These are phyloP conservation scores for Sporothrix variecibatus DNA, from an alignment of 2,329 filamentous ascomycete species.

Conservation along the genomic window DNA sequence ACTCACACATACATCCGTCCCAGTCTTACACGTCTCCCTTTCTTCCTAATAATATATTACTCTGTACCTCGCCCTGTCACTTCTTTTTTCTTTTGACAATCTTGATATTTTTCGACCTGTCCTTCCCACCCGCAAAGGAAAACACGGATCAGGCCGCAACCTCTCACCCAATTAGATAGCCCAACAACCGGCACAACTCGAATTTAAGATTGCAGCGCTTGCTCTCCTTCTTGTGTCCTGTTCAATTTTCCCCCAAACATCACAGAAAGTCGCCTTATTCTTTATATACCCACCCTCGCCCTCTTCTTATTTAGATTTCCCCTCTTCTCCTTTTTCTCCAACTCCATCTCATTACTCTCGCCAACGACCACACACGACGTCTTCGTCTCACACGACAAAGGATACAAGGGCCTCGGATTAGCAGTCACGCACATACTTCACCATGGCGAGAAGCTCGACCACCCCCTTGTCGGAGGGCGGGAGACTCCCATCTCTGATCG, in stretches of 20 bases:
- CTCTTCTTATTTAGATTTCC: background rate
- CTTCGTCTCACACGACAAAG: background rate
- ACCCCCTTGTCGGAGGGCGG: conserved; percentile 11
- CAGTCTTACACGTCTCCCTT: background rate
- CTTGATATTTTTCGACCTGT: background rate
- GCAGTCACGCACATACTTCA: background rate
- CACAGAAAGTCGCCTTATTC: background rate
- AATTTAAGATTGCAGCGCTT: background rate
- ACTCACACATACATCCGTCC: conserved; percentile 1
- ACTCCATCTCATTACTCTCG: background rate
- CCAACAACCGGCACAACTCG: background rate
- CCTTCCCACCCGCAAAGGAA: background rate
- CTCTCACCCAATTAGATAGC: background rate
- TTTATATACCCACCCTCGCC: background rate
- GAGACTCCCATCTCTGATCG: conserved; percentile 3
- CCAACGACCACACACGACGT: background rate
- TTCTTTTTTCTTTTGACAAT: background rate
- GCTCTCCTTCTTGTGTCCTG: background rate
- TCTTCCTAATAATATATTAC: background rate
- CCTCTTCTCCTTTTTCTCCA: background rate
- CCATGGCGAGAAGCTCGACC: conserved; percentile 21
- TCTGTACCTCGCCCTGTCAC: background rate
- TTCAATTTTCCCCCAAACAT: background rate
- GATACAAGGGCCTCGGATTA: too few relatives aligned
- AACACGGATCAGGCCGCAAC: background rate